Base-by-base conservation (phyloP, 306 rosid genomes). In the Gillenia trifoliata region DNA sequence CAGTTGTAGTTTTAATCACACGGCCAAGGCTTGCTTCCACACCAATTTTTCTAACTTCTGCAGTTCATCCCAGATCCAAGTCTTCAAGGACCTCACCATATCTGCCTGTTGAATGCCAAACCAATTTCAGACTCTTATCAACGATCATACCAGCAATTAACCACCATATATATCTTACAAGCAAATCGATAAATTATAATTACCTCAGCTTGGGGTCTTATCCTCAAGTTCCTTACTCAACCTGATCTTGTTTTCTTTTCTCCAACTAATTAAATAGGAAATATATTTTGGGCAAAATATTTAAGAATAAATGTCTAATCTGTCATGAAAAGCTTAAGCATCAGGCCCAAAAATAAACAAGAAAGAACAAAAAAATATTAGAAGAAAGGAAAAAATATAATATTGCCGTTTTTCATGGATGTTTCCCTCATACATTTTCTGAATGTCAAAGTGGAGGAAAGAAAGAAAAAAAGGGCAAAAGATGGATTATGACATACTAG, bases 31-130 rank as follows among this genome's bases (percentile, higher is more conserved):
- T 83, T 5, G 73, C 62, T 71, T 80, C 83, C 60, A 83, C 75
- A 83, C 75, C 62, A 29, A 5, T 43, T 49, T 68, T 69, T 80
- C 89, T 67, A 86, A 69, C 15, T 75, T 72, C 57, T 45, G 49
- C 50, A 86, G 22, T 28, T 86, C 87, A 4, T 75, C 78, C 78
- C 3, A 83, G 10, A 15, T 60, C 72, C 73, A 86, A 20, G 65
- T 80, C 81, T 49, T 80, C 66, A 26, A 86, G 83, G 52, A 78
- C 85, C 66, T 75, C 78, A 4, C 85, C 89, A 9, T 41, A 78
- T 68, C 64, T 71, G 81, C 79, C 89, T 83, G 61, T 71, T 41
- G 30, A 43, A 60, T 5, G 41, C 56, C 64, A 17, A 12, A 17
- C 76, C 68, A 72, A 36, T 31, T 19, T 64, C 43, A 33, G 16